Evolutionary conservation across 495 filamentous ascomycete species (phyloP), one percentile per base, ranked within the genome.

Genomic region (Aspergillus panamensis): DNA sequence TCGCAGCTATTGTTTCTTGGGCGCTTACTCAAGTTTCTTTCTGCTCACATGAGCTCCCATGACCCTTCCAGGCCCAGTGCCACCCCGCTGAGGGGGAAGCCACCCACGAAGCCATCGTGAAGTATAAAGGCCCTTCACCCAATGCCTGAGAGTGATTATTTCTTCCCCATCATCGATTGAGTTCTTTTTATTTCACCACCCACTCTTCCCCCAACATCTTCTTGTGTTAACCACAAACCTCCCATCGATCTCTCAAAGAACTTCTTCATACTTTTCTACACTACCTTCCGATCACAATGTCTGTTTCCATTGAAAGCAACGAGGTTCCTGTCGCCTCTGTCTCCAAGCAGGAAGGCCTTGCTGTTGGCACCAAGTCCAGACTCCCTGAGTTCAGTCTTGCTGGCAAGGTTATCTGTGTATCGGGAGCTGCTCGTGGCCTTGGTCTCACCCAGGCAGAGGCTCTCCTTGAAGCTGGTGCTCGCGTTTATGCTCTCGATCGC

Each of bases 301-400:
- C 74, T 52, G 72, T 75, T 61, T 68, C 71, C 59, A 73, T 75
- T 51, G 72, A 74, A 62, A 73, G 69, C 52, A 73, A 59, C 45
- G 53, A 67, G 6, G 50, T 68, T 48, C 64, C 67, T 25, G 61
- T 62, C 20, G 67, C 70, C 42, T 49, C 64, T 54, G 48, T 57
- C 29, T 32, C 49, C 48, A 48, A 44, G 25, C 58, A 60, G 21
- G 55, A 51, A 19, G 62, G 16, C 9, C 57, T 50, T n/a, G 52
- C 52, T 66, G 68, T 77, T 57, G 76, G 73, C 55, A 69, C 73
- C 44, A 70, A 69, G 60, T 67, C 73, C 44, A 65, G 78, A 43
- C 78, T 93, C 54, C 84, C 88, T 21, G 91, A 95, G 62, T 96
- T 95, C 77, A 87, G 79, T 68, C 80, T 96, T 62, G 79, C 80